Evolutionary conservation across 768 basidiomycete species (phyloP).

Genomic region (Termitomyces sp.): DNA sequence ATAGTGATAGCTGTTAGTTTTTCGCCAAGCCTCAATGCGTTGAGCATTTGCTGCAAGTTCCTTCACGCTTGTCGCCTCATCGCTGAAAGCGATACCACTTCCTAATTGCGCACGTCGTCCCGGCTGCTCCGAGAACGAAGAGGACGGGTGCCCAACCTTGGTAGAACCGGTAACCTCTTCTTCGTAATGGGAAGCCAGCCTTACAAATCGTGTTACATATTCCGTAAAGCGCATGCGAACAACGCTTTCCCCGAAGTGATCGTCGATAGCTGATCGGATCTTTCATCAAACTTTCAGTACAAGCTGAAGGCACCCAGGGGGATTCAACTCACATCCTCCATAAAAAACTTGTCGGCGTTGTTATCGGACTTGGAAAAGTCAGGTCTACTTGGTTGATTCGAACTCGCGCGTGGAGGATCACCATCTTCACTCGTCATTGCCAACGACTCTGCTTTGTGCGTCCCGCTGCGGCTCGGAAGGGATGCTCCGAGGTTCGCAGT

Average conservation of each 20-base stretch:
- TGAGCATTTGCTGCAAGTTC: conserved; percentile 76
- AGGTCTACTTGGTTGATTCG: conserved; percentile 52
- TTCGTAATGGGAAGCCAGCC: conserved; percentile 87
- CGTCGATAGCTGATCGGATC: conserved; percentile 84
- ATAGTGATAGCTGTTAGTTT: conserved; percentile 75
- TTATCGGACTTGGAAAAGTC: conserved; percentile 57
- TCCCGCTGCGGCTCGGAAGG: conserved; percentile 50
- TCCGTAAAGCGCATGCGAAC: conserved; percentile 89
- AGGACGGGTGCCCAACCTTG: conserved; percentile 66
- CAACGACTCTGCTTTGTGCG: conserved; percentile 58
- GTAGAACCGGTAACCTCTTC: conserved; percentile 78
- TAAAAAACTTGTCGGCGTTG: conserved; percentile 77
- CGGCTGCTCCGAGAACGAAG: conserved; percentile 43
- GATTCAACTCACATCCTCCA: conserved; percentile 77
- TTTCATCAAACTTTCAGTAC: conserved; percentile 23
- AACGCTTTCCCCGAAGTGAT: conserved; percentile 86
- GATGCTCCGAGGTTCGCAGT: conserved; percentile 37
- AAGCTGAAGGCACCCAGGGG: not conserved
- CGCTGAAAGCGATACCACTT: conserved; percentile 74
- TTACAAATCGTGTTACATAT: conserved; percentile 82
- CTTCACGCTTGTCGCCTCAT: conserved; percentile 57
- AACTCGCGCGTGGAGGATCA: conserved; percentile 53
- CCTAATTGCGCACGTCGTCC: conserved; percentile 56
- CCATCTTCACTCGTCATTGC: conserved; percentile 57
- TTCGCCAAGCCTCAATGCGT: conserved; percentile 91